Evolutionary conservation across 495 filamentous ascomycete species (phyloP), one percentile per base, ranked within the genome.

Genomic region (Bryoglossum gracile): DNA sequence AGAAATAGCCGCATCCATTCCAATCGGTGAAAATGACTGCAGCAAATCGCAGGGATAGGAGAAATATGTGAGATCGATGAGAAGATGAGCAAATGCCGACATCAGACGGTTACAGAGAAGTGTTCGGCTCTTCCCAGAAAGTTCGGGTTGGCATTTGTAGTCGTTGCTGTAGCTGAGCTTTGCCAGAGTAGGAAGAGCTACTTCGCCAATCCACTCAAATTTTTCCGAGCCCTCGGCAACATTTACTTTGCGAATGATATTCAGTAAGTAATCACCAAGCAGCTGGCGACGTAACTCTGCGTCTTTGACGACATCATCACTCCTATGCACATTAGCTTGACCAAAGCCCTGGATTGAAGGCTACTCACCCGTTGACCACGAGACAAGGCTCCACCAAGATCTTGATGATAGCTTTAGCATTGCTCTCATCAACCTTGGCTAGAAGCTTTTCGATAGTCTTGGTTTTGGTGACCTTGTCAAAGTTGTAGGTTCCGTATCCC

Each of bases 381-480:
- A 62, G 8, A 22, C 66, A 48, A 14, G 73, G 71, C 6, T 57
- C 48, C 10, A 64, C 14, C 4, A 75, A 63, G 14, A 73, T 59
- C 17, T 70, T 62, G 26, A 72, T 53, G 13, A 82, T 62, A 18
- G 64, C 47, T 34, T 67, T 62, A n/a, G 76, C 64, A 34, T 77
- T 73, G 5, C 63, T 51, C 0, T 72, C 63, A 52, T 82, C 78
- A 2, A 82, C 78, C 41, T 74, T 68, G 34, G 76, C 68, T 3
- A 95, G 64, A 3, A 95, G 70, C 53, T 76, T 82, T 53, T 90
- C 86, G 0, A 95, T 66, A 0, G 87, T 94, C 68, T 95, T 95
- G 1, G 85, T 88, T 62, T 86, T 95, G 5, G 89, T 95, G 16
- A 82, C 67, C 24, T 84, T 78, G 62, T 97, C 94, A 60, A 97